A percentile compares a stretch with the other conserved stretches of the same genome.
phyloP scores from a whole-genome alignment of 345 rosid genomes.

The Populus euphratica region DNA sequence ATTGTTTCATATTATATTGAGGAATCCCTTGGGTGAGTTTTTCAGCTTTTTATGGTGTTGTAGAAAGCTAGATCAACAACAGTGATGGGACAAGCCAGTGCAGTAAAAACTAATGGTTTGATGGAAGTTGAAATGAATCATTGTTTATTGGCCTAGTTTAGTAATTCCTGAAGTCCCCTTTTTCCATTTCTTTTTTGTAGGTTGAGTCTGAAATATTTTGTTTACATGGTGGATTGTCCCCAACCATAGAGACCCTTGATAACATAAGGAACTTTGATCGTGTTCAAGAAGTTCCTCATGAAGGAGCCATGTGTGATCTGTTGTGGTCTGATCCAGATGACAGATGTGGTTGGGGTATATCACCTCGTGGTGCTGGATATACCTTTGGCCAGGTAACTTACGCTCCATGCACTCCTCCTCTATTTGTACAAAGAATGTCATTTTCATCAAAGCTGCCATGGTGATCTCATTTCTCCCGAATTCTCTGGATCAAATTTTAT shows the following conservation, averaged over 20 bases:
- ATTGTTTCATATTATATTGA: neutral
- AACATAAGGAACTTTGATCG: slow-evolving; percentile 88
- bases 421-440: neutral
- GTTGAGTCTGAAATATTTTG: slow-evolving; percentile 95
- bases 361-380: slow-evolving; percentile 96
- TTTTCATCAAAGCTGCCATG: neutral
- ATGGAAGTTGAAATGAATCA: neutral
- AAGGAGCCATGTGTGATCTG: slow-evolving; percentile 97
- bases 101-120: neutral
- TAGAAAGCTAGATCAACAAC: neutral
- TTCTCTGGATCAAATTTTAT: neutral
- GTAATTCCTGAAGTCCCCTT: neutral
- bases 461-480: neutral
- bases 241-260: slow-evolving; percentile 89
- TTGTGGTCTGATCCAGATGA: slow-evolving; percentile 97
- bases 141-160: neutral
- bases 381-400: slow-evolving; percentile 87
- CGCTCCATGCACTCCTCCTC: neutral
- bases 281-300: slow-evolving; percentile 96
- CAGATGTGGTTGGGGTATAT: slow-evolving; percentile 93
- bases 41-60: neutral
- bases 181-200: slow-evolving; percentile 34
- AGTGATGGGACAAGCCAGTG: neutral
- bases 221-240: slow-evolving; percentile 89
- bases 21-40: neutral